Percentiles rank a stretch among this genome's conserved stretches.
Evolutionary conservation across 345 rosid genomes (phyloP).

Genomic region (Heritiera fomes): DNA sequence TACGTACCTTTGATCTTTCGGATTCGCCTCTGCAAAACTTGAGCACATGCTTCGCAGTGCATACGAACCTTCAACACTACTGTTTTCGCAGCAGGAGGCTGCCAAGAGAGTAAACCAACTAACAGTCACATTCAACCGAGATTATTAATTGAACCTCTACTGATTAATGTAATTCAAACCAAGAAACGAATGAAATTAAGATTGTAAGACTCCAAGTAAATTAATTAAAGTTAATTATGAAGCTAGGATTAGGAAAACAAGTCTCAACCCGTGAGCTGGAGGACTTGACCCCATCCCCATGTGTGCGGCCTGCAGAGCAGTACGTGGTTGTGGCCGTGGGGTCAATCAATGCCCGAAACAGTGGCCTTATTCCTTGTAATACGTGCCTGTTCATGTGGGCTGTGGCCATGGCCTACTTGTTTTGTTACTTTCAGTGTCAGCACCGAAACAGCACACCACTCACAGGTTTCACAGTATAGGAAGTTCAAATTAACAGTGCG

Average conservation of each 20-base stretch:
- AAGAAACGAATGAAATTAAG: too few species aligned
- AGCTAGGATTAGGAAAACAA: background rate
- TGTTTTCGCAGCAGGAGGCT: constrained; percentile 53
- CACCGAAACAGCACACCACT: constrained; percentile 27
- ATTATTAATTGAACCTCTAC: too few species aligned
- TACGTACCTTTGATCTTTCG: constrained; percentile 35
- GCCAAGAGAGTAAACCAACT: constrained; percentile 7
- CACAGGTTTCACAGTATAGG: constrained; percentile 20
- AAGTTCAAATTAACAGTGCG: background rate
- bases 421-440: constrained; percentile 59
- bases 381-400: constrained; percentile 30
- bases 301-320: background rate
- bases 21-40: constrained; percentile 45
- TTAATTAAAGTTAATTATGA: background rate
- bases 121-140: background rate
- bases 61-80: constrained; percentile 55
- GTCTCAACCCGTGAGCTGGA: constrained; percentile 11
- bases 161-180: too few species aligned
- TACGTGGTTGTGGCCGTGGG: constrained; percentile 31
- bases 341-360: constrained; percentile 31
- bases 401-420: constrained; percentile 28
- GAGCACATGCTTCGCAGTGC: constrained; percentile 84
- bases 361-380: constrained; percentile 24
- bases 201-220: background rate
- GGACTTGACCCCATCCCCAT: constrained; percentile 23